Base-by-base conservation (phyloP, 352 stramenopile genomes). In the Phytopythium oedochilum region DNA sequence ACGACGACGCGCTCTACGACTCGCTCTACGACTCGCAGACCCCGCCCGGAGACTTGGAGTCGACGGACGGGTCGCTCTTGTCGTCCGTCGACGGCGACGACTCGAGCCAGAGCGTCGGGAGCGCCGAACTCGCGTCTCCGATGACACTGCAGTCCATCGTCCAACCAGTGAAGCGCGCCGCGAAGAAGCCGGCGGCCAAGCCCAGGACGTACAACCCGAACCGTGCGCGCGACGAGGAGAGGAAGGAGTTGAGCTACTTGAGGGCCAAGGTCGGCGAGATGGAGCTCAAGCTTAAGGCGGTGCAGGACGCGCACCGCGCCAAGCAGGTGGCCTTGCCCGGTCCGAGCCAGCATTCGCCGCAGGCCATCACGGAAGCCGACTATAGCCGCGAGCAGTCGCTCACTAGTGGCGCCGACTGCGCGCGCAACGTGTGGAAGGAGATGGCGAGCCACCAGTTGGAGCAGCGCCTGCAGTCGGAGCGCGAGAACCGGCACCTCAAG, bases 401-500 rank as follows among this genome's bases (percentile, higher is more conserved):
- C 9, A 52, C 55, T 1, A 52, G 20, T 55, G 2, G 11, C 42
- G 17, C 7, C 17, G 46, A 42, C 46, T 5, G 43, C 48, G 11
- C 12, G 52, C 55, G 61, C 2, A 59, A 52, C 10, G 53, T 75
- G 15, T 83, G 72, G 72, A 58, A 71, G 11, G 61, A 75, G 36
- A 64, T 77, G 54, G 65, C 66, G 28, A 58, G 55, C 2, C 57
- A 54, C 0, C 69, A 83, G 44, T 55, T 68, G 29, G 44, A 63
- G 53, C 60, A 59, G 50, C 61, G 69, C 45, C 57, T 70, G 42
- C 69, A 76, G 26, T 61, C 72, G 0, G 69, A 83, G 45, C 59
- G 61, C 11, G 72, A 79, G 44, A 83, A 83, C n/a, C 51, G 61
- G n/a, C 69, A 61, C 8, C 60, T 83, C 32, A 83, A 83, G 47